Conservation (phyloP, 495 filamentous ascomycete species). For the Aspergillus asperescens region DNA sequence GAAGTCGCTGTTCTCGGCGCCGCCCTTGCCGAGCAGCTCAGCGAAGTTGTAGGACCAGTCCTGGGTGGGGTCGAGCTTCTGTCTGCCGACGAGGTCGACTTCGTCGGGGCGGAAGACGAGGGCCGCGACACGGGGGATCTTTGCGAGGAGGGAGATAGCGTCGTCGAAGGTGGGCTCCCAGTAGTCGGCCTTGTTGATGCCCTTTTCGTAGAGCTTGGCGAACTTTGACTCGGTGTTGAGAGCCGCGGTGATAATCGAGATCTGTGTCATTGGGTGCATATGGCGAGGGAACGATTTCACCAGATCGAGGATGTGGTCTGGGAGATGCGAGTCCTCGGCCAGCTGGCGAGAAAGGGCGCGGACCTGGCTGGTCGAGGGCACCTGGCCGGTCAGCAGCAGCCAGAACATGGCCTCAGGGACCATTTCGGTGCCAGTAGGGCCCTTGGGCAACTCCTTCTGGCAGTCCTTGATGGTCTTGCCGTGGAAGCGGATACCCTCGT, state of each 20-base stretch:
- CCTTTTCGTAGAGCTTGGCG: conserved; percentile 85
- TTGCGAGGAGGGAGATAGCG: conserved; percentile 86
- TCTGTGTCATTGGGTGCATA: conserved; percentile 97
- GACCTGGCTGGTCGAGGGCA: conserved; percentile 76
- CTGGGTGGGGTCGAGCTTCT: conserved; percentile 52
- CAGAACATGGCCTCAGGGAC: conserved; percentile 99
- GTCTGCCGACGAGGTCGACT: conserved; percentile 56
- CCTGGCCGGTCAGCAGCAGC: conserved; percentile 90
- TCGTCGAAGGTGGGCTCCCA: conserved; percentile 99
- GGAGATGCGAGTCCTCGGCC: conserved; percentile 80
- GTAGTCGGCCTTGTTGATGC: conserved; percentile 89
- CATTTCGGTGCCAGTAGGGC: conserved; percentile 93
- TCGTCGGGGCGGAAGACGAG: conserved; percentile 91
- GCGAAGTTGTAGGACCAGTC: conserved; percentile 99
- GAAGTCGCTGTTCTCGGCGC: conserved; percentile 82
- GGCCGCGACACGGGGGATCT: conserved; percentile 92
- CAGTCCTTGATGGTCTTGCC: conserved; percentile 97
- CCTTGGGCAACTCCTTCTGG: conserved; percentile 89
- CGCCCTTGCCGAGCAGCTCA: conserved; percentile 88
- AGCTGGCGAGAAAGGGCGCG: conserved; percentile 78
- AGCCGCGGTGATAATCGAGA: conserved; percentile 87
- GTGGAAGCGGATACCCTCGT: conserved; percentile 98
- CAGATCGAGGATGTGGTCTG: conserved; percentile 77
- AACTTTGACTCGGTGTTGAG: conserved; percentile 90
- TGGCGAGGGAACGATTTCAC: conserved; percentile 82